Percentiles rank a stretch among this genome's conserved stretches.
Evolutionary conservation across 2,329 filamentous ascomycete genomes (phyloP).

Genomic region (Epichloe coenophiala): DNA sequence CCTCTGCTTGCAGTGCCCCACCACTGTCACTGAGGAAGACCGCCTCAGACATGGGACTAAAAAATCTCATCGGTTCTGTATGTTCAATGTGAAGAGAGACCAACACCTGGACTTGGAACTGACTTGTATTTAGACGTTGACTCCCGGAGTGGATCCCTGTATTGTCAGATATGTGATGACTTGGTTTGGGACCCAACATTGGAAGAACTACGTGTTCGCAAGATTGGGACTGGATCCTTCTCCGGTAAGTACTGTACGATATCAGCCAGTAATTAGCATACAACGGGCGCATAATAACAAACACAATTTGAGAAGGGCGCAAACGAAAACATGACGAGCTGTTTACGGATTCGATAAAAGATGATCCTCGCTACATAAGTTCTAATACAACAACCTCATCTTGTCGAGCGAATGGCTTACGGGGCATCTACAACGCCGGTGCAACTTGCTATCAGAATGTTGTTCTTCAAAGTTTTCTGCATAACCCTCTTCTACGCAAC

Average conservation of each 20-base stretch:
- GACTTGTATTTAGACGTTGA: slow-evolving; percentile 50
- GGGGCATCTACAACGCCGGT: slow-evolving; percentile 95
- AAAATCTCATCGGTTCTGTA: slow-evolving; percentile 68
- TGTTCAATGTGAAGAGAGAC: slow-evolving; percentile 10
- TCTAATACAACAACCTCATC: slow-evolving; percentile 67
- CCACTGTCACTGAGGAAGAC: slow-evolving; percentile 52
- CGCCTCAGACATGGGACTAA: slow-evolving; percentile 52
- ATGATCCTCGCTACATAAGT: slow-evolving; percentile 64
- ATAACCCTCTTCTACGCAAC: slow-evolving; percentile 82
- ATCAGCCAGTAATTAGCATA: background rate
- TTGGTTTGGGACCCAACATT: slow-evolving; percentile 72
- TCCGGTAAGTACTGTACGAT: slow-evolving; percentile 30
- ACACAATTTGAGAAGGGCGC: slow-evolving; percentile 30
- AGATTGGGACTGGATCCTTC: slow-evolving; percentile 53
- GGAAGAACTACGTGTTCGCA: slow-evolving; percentile 59
- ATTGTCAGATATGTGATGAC: slow-evolving; percentile 72
- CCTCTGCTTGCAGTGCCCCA: slow-evolving; percentile 60
- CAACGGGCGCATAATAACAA: background rate
- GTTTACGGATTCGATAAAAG: slow-evolving; percentile 48
- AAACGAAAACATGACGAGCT: slow-evolving; percentile 68
- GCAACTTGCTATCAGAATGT: slow-evolving; percentile 98
- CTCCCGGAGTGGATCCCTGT: slow-evolving; percentile 59
- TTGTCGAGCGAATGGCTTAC: slow-evolving; percentile 74
- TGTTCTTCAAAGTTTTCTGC: slow-evolving; percentile 81
- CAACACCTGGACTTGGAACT: slow-evolving; percentile 8